Percentiles rank a stretch among this genome's conserved stretches.
These are phyloP conservation scores for Astragalus membranaceus DNA, from an alignment of 306 rosid genomes.

Conservation along the genomic window DNA sequence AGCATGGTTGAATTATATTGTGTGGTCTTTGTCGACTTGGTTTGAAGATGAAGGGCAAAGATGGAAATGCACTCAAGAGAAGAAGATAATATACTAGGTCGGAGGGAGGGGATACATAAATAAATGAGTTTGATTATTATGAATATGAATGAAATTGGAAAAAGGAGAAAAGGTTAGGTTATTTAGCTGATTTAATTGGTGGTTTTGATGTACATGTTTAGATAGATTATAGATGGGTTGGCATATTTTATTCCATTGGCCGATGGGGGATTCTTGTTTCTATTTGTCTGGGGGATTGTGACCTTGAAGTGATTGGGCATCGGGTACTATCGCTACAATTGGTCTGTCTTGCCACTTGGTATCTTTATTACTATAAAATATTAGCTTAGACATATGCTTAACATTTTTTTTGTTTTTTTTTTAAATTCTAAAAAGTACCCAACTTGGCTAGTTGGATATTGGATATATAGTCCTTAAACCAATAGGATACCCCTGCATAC, in stretches of 20 bases:
- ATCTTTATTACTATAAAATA: neutral
- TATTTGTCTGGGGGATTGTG: constrained; percentile 33
- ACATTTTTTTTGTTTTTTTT: neutral
- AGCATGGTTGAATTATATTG: neutral
- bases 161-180: constrained; percentile 8
- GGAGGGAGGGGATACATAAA: neutral
- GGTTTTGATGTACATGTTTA: constrained; percentile 34
- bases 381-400: constrained; percentile 15
- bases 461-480: too few relatives aligned
- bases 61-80: neutral
- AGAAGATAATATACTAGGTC: neutral
- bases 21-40: constrained; percentile 1
- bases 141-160: neutral
- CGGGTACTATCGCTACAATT: constrained; percentile 29
- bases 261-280: constrained; percentile 36
- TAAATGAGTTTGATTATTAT: neutral
- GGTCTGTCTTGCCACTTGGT: constrained; percentile 22
- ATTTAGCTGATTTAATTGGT: constrained; percentile 37
- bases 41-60: constrained; percentile 21
- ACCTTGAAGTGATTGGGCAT: constrained; percentile 33
- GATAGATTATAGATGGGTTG: constrained; percentile 31
- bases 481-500: too few relatives aligned
- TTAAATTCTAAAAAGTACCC: neutral
- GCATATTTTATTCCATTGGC: constrained; percentile 24
- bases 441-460: too few relatives aligned